Conservation (phyloP, 208 protist genomes). For the Leptomonas pyrrhocoris region DNA sequence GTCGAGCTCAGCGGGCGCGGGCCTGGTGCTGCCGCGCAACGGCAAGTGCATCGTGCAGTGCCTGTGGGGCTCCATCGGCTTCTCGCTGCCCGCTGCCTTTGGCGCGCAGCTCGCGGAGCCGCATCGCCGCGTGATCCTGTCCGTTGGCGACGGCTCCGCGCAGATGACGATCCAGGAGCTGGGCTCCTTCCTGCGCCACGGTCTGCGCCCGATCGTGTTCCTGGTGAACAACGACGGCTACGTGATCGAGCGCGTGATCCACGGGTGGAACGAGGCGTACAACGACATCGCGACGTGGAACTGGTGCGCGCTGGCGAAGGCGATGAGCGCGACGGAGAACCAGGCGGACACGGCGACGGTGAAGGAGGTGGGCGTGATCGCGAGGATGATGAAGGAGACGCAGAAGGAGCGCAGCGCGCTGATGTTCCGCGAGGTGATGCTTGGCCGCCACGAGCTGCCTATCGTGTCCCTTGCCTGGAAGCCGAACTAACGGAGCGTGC, state of each 20-base stretch:
- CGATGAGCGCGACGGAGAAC: constrained; percentile 13
- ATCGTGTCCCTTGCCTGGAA: constrained; percentile 27
- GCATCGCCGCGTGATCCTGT: constrained; percentile 37
- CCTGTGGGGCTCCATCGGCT: constrained; percentile 55
- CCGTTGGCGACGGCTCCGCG: constrained; percentile 41
- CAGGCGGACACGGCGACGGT: constrained; percentile 17
- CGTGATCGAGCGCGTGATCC: constrained; percentile 50
- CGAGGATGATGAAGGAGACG: constrained; percentile 12
- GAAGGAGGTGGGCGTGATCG: constrained; percentile 15
- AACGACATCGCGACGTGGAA: constrained; percentile 55
- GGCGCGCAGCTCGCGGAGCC: constrained; percentile 46
- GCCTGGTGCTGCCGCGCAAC: constrained; percentile 37
- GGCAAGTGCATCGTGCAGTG: constrained; percentile 29
- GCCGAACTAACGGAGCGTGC: not conserved
- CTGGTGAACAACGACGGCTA: constrained; percentile 65
- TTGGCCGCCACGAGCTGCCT: constrained; percentile 45
- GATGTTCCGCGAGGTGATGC: constrained; percentile 41
- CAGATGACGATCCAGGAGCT: constrained; percentile 58
- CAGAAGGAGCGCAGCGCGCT: constrained; percentile 18
- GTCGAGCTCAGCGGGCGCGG: constrained; percentile 33
- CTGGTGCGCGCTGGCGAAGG: constrained; percentile 41
- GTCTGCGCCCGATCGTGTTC: constrained; percentile 39
- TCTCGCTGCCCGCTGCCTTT: constrained; percentile 44
- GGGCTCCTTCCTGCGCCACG: constrained; percentile 41
- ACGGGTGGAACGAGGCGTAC: constrained; percentile 54